Base-by-base conservation (phyloP, 2,329 filamentous ascomycete genomes). In the Exutisphaerella laricina region DNA sequence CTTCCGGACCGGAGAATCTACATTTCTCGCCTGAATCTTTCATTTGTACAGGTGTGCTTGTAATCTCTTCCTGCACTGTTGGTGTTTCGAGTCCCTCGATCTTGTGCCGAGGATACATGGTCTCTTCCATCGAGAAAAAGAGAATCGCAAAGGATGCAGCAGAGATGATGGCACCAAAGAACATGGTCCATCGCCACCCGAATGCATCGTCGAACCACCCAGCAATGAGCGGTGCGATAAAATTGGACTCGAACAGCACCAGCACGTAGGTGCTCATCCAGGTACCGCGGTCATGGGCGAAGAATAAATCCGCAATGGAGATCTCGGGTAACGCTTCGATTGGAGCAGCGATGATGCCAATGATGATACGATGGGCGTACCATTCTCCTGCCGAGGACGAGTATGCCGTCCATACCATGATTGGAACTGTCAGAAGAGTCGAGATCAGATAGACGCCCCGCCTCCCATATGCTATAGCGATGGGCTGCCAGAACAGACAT, bases 111-210 rank as follows among this genome's bases (percentile, higher is more conserved):
- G 54, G 54, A 41, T 71, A 78, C 53, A 75, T 79, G 3, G 77
- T 78, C 56, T 80, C 77, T 55, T 80, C 78, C 65, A 79, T 71
- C 53, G 73, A 70, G 51, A 80, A 72, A 61, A 78, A 78, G 2
- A 75, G 60, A 46, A 77, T 67, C 16, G 79, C 48, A 21, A 74
- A 70, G 6, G 62, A 65, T 1, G 70, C 58, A 1, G 61, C 73
- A 1, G 64, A 56, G 46, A 80, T 68, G 22, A 80, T 78, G 3
- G 75, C 71, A 16, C 70, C 70, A 62, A 72, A 75, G 70, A 60
- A 54, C 38, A 73, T 65, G 10, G 69, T 66, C 70, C 72, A 75
- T 41, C 66, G 48, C 71, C 71, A 75, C 2, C 71, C 71, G 43
- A 66, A 61, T 1, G 63, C 64, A 28, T 73, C 66, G 32, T 65